Percentiles rank a stretch among this genome's conserved stretches.
phyloP scores from a whole-genome alignment of 1,284 basidiomycete genomes.

The Naganishia sp. region DNA sequence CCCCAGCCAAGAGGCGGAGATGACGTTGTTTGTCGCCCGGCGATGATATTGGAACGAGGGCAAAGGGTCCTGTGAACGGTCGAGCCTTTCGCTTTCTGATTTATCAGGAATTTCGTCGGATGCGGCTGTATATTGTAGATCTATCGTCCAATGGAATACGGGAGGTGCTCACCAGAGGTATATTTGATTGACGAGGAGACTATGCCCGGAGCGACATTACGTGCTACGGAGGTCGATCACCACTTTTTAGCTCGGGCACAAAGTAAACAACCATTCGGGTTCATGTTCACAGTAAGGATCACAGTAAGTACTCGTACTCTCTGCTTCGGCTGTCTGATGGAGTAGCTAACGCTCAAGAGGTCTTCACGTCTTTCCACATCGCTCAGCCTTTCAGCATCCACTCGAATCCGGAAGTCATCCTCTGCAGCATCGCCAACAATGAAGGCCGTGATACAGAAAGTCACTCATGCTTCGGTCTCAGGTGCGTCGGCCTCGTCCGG shows the following conservation, averaged over 20 bases:
- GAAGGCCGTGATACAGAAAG: constrained; percentile 53
- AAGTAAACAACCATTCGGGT: constrained; percentile 15
- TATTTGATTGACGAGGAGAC: not conserved
- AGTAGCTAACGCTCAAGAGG: no score
- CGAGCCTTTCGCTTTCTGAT: no score
- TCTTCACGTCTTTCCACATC: no score
- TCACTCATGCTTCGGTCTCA: constrained; percentile 49
- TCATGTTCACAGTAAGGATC: no score
- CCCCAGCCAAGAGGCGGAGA: no score
- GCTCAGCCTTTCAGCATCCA: not conserved
- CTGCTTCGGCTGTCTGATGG: no score
- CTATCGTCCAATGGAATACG: not conserved
- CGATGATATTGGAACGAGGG: no score
- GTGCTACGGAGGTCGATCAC: not conserved
- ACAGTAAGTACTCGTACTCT: no score
- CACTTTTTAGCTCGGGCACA: constrained; percentile 4
- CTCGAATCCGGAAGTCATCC: not conserved
- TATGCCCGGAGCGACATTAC: not conserved
- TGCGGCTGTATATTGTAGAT: no score
- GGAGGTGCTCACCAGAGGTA: not conserved
- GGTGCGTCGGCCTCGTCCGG: constrained; percentile 37
- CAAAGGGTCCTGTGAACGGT: no score
- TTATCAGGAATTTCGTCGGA: no score
- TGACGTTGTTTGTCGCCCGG: no score
- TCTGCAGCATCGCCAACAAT: constrained; percentile 35